phyloP scores from a whole-genome alignment of 2,329 filamentous ascomycete genomes.

The Colletotrichum sp. region DNA sequence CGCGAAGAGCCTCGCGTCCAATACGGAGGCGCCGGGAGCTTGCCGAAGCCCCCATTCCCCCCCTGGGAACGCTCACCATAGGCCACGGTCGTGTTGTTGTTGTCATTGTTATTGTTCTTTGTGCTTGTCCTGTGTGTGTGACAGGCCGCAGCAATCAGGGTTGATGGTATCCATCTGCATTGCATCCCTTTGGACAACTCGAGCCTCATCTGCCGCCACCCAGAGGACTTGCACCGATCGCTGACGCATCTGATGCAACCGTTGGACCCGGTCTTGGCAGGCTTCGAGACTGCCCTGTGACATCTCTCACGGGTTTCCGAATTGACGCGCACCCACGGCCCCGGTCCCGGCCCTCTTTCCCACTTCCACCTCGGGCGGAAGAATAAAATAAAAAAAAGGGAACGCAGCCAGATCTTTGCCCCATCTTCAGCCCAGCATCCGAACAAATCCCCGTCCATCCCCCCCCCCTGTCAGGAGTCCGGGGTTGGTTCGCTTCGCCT shows the following conservation, averaged over 20 bases:
- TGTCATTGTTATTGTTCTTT: background rate
- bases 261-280: conserved; percentile 11
- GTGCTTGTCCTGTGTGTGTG: background rate
- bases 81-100: background rate
- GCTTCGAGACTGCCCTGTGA: conserved; percentile 15
- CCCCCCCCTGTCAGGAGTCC: background rate
- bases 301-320: background rate
- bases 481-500: background rate
- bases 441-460: background rate
- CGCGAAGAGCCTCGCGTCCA: background rate
- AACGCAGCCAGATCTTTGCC: background rate
- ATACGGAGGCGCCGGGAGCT: background rate
- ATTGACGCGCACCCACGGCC: background rate
- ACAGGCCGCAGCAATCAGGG: background rate
- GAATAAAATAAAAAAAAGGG: background rate
- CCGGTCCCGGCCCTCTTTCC: background rate
- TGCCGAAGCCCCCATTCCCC: background rate
- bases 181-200: background rate
- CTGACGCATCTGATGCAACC: conserved; percentile 5
- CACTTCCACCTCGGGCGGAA: background rate
- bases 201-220: background rate
- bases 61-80: background rate
- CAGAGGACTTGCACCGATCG: background rate
- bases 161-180: background rate
- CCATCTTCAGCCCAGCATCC: background rate